Evolutionary conservation across 129 eudicot species (phyloP).

Genomic region (Pseudognaphalium luteoalbum): DNA sequence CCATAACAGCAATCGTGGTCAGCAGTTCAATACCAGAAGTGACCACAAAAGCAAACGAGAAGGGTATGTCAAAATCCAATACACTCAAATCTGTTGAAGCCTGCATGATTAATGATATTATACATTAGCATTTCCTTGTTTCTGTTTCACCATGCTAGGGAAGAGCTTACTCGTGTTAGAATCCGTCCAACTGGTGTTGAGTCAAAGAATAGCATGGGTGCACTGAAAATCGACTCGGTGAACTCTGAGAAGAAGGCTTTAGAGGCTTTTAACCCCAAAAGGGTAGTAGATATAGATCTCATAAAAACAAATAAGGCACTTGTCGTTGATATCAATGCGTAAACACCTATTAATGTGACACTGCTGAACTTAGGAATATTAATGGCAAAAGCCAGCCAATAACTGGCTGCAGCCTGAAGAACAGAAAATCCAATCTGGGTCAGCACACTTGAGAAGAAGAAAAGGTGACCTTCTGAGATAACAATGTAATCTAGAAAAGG

Average conservation of each 20-base stretch:
- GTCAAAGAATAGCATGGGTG: constrained; percentile 77
- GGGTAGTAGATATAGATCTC: constrained; percentile 47
- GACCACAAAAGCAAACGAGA: constrained; percentile 36
- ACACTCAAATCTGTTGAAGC: constrained; percentile 71
- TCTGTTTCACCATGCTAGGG: background rate
- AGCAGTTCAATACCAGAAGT: constrained; percentile 45
- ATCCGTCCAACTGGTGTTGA: constrained; percentile 76
- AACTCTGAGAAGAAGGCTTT: constrained; percentile 53
- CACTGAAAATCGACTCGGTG: constrained; percentile 49
- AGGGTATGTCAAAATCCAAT: constrained; percentile 61
- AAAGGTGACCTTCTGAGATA: constrained; percentile 43
- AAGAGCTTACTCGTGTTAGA: constrained; percentile 55
- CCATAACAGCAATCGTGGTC: constrained; percentile 47
- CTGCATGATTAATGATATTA: constrained; percentile 36
- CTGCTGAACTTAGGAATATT: constrained; percentile 41
- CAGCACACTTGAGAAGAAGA: constrained; percentile 19
- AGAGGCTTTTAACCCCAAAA: constrained; percentile 65
- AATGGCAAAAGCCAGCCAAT: constrained; percentile 66
- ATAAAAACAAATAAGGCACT: constrained; percentile 54
- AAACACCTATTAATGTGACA: constrained; percentile 42
- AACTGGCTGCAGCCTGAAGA: constrained; percentile 64
- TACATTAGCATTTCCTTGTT: background rate
- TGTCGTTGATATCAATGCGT: constrained; percentile 41
- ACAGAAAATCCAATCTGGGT: constrained; percentile 45
- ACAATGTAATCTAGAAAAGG: constrained; percentile 48